A percentile compares a stretch with the other conserved stretches of the same genome.
phyloP scores from a whole-genome alignment of 2,329 filamentous ascomycete genomes.

The Claviceps fusiformis region DNA sequence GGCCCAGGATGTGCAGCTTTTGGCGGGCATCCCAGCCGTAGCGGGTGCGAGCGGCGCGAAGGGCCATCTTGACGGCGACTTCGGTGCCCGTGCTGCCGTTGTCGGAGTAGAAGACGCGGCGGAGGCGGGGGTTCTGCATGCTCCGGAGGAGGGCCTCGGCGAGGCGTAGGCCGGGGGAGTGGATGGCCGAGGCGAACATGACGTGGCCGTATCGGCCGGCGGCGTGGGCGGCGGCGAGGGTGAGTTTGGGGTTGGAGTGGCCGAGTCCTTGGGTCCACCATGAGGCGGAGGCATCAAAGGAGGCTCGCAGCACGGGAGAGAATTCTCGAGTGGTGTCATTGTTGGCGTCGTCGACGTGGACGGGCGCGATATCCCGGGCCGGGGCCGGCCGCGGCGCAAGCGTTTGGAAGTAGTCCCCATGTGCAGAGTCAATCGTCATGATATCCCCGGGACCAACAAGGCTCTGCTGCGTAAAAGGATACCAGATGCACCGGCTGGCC shows the following conservation, averaged over 20 bases:
- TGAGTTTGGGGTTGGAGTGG: constrained; percentile 58
- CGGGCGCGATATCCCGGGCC: neutral
- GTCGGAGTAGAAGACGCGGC: constrained; percentile 68
- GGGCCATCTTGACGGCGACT: constrained; percentile 73
- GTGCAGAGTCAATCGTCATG: constrained; percentile 64
- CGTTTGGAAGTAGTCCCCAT: constrained; percentile 66
- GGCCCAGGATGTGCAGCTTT: constrained; percentile 54
- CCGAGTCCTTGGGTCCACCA: constrained; percentile 90
- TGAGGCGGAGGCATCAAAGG: constrained; percentile 73
- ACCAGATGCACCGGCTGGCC: constrained; percentile 61
- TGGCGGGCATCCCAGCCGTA: constrained; percentile 50
- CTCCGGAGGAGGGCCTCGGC: constrained; percentile 49
- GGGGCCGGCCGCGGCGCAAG: constrained; percentile 5
- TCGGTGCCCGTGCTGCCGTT: constrained; percentile 75
- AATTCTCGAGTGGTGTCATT: neutral
- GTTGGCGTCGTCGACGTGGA: neutral
- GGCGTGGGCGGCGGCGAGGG: constrained; percentile 65
- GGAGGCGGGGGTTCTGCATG: constrained; percentile 50
- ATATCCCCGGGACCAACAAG: constrained; percentile 49
- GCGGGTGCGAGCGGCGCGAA: constrained; percentile 52
- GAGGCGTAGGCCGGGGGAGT: constrained; percentile 60
- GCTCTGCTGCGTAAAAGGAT: constrained; percentile 74
- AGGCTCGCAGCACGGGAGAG: constrained; percentile 26
- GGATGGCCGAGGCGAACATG: constrained; percentile 73
- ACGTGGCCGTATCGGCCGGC: constrained; percentile 77